Base-by-base conservation (phyloP, 2,329 filamentous ascomycete species). In the Fusarium sp. region DNA sequence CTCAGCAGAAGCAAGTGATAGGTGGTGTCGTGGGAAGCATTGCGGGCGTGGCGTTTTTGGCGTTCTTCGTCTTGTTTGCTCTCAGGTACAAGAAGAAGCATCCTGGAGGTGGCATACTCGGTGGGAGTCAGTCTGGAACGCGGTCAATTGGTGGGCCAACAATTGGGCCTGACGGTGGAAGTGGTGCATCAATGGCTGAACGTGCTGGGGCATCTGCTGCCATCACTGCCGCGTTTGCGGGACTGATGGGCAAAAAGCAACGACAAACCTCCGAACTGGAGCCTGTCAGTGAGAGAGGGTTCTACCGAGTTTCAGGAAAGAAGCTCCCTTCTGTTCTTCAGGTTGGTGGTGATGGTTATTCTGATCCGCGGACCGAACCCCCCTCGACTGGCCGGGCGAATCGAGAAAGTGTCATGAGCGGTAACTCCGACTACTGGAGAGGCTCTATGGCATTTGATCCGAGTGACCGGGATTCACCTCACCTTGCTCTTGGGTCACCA, bases 291-390 rank as follows among this genome's bases (percentile, higher is more conserved):
- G 89, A 92, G 77, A 83, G 85, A 68, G 88, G 90, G 2, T 93
- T 93, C 79, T 88, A 91, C 70, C 88, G 90, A 35, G 87, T 93
- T 5, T 91, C 90, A 10, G 91, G 91, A 69, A 87, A 87, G 76
- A 92, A 92, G 76, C 79, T 93, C 64, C 88, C 89, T 7, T 90
- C 91, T 5, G 90, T 92, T 15, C 81, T 92, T 42, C 85, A 89
- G 66, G 85, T 84, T 52, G 90, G 90, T 19, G 90, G 90, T 10
- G 90, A 92, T 77, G 90, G 90, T 3, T 92, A 90, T 80, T 85
- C 86, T 25, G 89, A 89, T 66, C 85, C 67, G 47, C 67, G 67
- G 7, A 52, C 52, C 37, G 65, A 42, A 9, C 42, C 44, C 23
- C 49, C 64, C 16, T 43, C 57, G 16, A 54, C 42, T 28, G 28